Base-by-base conservation (phyloP, 2,329 filamentous ascomycete genomes). In the Aspergillus fijiensis region DNA sequence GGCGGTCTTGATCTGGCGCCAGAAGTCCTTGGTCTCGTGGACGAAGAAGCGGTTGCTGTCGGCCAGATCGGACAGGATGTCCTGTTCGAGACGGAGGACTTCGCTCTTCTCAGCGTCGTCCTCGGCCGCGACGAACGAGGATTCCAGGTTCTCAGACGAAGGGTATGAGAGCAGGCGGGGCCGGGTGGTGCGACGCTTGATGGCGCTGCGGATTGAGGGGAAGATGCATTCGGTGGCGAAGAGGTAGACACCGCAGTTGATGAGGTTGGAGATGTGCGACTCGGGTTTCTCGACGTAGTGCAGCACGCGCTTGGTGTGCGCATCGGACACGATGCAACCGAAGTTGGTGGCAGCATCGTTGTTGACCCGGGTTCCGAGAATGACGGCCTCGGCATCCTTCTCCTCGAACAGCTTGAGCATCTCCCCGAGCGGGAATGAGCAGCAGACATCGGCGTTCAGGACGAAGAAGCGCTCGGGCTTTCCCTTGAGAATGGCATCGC, bases 261-360 rank as follows among this genome's bases (percentile, higher is more conserved):
- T 99, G 68, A 99, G 84, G 81, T 97, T 97, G 73, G 91, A 96
- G 79, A 99, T 97, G 79, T 96, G 91, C 58, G 90, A 92, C 79
- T 99, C 94, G 67, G 95, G 95, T 83, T 98, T 98, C 85, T 98
- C 95, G 76, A 99, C 95, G 80, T 99, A 98, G 82, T 99, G 95
- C 62, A 98, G 88, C 50, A 99, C 95, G 67, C 94, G 92, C 76
- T 94, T 93, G 65, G 91, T 96, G 80, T 97, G 92, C 49, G 89
- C 82, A 77, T 99, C 95, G 58, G 91, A 95, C 59, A 98, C 95
- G 72, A 98, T 96, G 84, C 95, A 99, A 64, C 95, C 95, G 75
- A 98, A 99, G 83, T 98, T 98, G 70, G 86, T 90, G 33, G 95
- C 94, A 21, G 93, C 90, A 59, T 98, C 94, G 72, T 96, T 91